Conservation (phyloP, 306 rosid genomes). For the Vicia faba region DNA sequence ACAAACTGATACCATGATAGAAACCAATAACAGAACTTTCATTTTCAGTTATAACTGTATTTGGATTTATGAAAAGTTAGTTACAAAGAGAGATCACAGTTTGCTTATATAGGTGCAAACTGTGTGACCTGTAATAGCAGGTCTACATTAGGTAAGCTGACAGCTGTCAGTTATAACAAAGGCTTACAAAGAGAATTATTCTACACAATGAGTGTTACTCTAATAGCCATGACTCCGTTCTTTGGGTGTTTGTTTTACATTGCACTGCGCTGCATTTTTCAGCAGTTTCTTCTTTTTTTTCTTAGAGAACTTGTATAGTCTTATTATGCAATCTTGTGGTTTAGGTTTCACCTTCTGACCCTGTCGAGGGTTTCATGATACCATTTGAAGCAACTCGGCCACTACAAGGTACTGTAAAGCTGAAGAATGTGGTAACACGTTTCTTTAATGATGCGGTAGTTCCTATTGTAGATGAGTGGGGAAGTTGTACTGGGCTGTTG, state of each 20-base stretch:
- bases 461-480: conserved; percentile 80
- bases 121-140: too few species aligned
- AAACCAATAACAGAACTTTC: too few species aligned
- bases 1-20: too few species aligned
- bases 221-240: conserved; percentile 3
- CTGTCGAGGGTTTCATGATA: conserved; percentile 65
- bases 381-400: conserved; percentile 70
- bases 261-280: not conserved
- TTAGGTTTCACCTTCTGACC: conserved; percentile 64
- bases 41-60: too few species aligned
- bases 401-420: conserved; percentile 49
- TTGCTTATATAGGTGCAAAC: too few species aligned
- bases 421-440: conserved; percentile 64
- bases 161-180: too few species aligned
- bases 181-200: too few species aligned
- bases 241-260: conserved; percentile 2
- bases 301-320: conserved; percentile 2
- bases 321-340: conserved; percentile 26
- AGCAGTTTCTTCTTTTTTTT: conserved; percentile 16
- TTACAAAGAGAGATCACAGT: too few species aligned
- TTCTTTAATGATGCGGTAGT: conserved; percentile 59
- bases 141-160: too few species aligned
- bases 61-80: too few species aligned
- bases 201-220: too few species aligned
- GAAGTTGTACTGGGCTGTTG: conserved; percentile 71